Percentiles rank a stretch among this genome's conserved stretches.
These are phyloP conservation scores for Striga hermonthica DNA, from an alignment of 305 asterid species.

Conservation along the genomic window DNA sequence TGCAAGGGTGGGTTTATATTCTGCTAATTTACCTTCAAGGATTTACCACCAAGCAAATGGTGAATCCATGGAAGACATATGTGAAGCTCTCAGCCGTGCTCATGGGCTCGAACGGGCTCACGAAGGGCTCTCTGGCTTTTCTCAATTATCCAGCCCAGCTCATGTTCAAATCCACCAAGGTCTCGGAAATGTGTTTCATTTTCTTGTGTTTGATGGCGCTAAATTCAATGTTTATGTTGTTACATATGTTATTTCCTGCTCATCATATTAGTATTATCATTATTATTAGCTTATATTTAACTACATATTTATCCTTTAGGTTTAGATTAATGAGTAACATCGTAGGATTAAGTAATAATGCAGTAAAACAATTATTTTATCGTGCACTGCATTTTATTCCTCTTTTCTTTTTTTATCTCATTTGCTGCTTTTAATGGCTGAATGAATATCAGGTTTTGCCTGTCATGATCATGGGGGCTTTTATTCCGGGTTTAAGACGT, in stretches of 20 bases:
- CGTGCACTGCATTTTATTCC: too few relatives aligned
- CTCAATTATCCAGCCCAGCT: constrained; percentile 80
- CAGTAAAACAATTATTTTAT: neutral
- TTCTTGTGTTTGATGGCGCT: neutral
- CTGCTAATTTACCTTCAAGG: constrained; percentile 62
- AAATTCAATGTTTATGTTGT: too few relatives aligned
- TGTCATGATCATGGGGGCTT: constrained; percentile 92
- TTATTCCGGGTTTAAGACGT: constrained; percentile 80
- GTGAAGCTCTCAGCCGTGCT: constrained; percentile 70
- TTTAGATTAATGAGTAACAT: too few relatives aligned
- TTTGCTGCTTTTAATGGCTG: neutral
- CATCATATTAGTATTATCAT: too few relatives aligned
- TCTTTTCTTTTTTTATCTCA: too few relatives aligned
- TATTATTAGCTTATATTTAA: too few relatives aligned
- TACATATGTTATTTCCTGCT: too few relatives aligned
- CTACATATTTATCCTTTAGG: too few relatives aligned
- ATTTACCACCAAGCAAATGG: constrained; percentile 74
- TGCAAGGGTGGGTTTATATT: constrained; percentile 79
- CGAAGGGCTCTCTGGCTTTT: constrained; percentile 68
- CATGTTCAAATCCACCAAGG: constrained; percentile 90
- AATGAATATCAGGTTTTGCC: constrained; percentile 66
- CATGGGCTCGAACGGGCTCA: constrained; percentile 75
- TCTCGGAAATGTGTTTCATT: constrained; percentile 23
- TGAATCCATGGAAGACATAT: constrained; percentile 77
- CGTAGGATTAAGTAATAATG: too few relatives aligned